Conservation (phyloP, 1,139 yeast species). For the Candida tetrigidarum region DNA sequence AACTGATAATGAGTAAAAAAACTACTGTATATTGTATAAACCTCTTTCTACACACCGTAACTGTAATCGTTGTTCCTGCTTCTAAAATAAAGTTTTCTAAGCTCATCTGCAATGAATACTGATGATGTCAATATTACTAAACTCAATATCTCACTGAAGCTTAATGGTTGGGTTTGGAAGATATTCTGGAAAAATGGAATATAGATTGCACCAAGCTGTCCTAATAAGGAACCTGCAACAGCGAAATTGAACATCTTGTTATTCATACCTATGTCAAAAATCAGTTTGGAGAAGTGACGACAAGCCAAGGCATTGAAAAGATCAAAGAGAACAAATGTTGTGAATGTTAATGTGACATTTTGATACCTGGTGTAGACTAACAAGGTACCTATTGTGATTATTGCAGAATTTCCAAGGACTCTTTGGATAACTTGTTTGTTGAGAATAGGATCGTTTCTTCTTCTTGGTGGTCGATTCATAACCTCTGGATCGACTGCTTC, state of each 20-base stretch:
- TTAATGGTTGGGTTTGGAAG: slow-evolving; percentile 92
- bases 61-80: slow-evolving; percentile 15
- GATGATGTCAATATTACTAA: slow-evolving; percentile 70
- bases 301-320: slow-evolving; percentile 96
- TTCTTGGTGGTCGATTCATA: slow-evolving; percentile 93
- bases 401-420: slow-evolving; percentile 71
- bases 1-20: no score
- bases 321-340: slow-evolving; percentile 92
- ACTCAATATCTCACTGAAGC: slow-evolving; percentile 65
- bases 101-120: slow-evolving; percentile 86
- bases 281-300: slow-evolving; percentile 83
- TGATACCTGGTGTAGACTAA: slow-evolving; percentile 80
- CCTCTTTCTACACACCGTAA: slow-evolving; percentile 17
- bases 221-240: slow-evolving; percentile 84
- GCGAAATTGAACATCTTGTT: slow-evolving; percentile 94
- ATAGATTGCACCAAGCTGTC: slow-evolving; percentile 94
- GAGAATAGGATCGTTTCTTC: slow-evolving; percentile 79
- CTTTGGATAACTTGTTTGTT: slow-evolving; percentile 70
- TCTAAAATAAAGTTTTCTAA: slow-evolving; percentile 50
- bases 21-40: no score
- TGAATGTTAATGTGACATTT: slow-evolving; percentile 98
- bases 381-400: slow-evolving; percentile 79
- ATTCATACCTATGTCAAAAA: slow-evolving; percentile 73
- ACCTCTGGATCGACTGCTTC: slow-evolving; percentile 97
- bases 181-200: slow-evolving; percentile 89